Evolutionary conservation across 163 green algal species (phyloP).

Genomic region (Chlamydomonas reinhardtii): DNA sequence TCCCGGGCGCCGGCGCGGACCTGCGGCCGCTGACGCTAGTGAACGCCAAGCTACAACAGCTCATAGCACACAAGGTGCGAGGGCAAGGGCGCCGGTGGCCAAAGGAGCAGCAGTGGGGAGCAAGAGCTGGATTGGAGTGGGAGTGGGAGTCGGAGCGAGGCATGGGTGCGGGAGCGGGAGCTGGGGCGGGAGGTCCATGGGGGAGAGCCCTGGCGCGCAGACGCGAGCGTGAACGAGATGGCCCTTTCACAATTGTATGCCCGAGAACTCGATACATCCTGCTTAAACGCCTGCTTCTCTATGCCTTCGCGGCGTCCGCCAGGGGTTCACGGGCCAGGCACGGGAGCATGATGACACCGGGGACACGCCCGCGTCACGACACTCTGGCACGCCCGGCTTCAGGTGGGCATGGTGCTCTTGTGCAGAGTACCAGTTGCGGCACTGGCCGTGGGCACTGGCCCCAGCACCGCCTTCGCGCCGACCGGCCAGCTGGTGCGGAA

Average conservation of each 20-base stretch:
- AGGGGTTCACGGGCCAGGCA: slow-evolving; percentile 32
- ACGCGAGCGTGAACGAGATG: too few species aligned
- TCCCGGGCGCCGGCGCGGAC: slow-evolving; percentile 3
- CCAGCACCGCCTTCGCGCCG: too few species aligned
- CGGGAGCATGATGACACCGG: slow-evolving; percentile 31
- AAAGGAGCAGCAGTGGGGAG: too few species aligned
- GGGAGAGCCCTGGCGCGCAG: too few species aligned
- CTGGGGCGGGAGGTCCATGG: neutral
- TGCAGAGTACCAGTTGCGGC: too few species aligned
- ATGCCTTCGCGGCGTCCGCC: neutral
- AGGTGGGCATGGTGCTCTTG: neutral
- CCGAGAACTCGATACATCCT: too few species aligned
- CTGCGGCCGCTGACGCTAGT: slow-evolving; percentile 27
- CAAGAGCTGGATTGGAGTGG: too few species aligned
- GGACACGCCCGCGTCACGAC: neutral
- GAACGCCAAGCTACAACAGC: slow-evolving; percentile 33
- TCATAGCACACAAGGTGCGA: slow-evolving; percentile 1
- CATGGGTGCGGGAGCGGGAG: neutral
- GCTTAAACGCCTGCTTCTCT: neutral
- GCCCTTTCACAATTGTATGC: too few species aligned
- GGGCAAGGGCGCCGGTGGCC: neutral
- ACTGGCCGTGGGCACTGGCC: too few species aligned
- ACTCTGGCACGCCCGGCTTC: slow-evolving; percentile 15
- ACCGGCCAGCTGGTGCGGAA: too few species aligned
- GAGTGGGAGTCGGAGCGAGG: neutral